Base-by-base conservation (phyloP, 2,329 filamentous ascomycete genomes). In the Monosporascus ibericus region DNA sequence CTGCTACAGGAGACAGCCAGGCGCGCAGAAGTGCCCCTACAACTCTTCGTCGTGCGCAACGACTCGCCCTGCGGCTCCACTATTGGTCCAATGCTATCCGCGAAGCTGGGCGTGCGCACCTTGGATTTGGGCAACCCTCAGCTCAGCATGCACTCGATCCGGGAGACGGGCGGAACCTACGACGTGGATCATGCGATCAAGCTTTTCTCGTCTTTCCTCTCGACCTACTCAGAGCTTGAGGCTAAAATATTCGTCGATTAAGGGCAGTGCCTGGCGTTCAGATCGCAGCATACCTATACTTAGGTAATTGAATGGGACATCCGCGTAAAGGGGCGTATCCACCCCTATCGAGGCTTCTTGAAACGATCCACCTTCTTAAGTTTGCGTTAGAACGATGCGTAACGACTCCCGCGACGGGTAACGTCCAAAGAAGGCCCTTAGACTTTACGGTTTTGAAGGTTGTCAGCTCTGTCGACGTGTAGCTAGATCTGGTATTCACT, bases 1-100 rank as follows among this genome's bases (percentile, higher is more conserved):
- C 77, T 99, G 36, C 71, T 99, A 11, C 89, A 96, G 71, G 92
- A 97, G 74, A 85, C 87, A 42, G 94, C 94, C 47, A 82, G 80
- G 47, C 74, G 77, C 36, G 82, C 80, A 18, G 85, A 84, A 24
- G 91, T 97, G 20, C 94, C 94, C 15, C 79, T 99, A 50, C 94
- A 99, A 75, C 76, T 97, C 39, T 97, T 97, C 65, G 94, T 99
- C 40, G 92, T 97, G 47, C 84, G 92, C 65, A 99, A 99, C 71
- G 94, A 99, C 69, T 94, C 88, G 4, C 84, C 88, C 49, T 99
- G 94, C 70, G 94, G 94, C 52, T 92, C 89, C 74, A 99, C 94
- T 37, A 99, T 99, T 65, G 94, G 94, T 0, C 94, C 94, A n/a
- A 96, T 96, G 85, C 77, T 97, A 46, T 88, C 88, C 50, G 91